Percentiles rank a stretch among this genome's conserved stretches.
phyloP scores from a whole-genome alignment of 2,329 filamentous ascomycete species.

The Trichoderma sp. region DNA sequence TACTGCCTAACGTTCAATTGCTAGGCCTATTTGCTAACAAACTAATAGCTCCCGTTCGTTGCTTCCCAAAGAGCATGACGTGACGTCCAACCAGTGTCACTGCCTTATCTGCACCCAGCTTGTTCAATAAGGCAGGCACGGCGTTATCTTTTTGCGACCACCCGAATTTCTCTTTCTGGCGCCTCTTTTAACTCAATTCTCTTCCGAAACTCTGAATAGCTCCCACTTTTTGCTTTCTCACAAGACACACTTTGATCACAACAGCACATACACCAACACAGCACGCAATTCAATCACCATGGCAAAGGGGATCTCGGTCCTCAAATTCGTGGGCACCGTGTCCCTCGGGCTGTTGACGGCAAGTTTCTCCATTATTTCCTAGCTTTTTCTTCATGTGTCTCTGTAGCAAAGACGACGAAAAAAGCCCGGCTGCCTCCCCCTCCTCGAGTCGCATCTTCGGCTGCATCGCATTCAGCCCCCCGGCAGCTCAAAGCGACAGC shows the following conservation, averaged over 20 bases:
- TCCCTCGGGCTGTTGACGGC: constrained; percentile 87
- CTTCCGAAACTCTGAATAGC: background rate
- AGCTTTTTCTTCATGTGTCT: background rate
- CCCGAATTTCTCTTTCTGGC: background rate
- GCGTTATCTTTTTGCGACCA: constrained; percentile 1
- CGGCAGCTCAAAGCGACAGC: background rate
- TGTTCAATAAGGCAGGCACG: background rate
- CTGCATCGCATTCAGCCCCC: background rate
- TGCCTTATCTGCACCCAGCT: background rate
- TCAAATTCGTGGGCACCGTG: constrained; percentile 92
- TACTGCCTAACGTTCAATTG: background rate
- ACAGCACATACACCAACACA: background rate
- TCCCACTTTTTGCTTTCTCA: background rate
- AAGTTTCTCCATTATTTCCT: constrained; percentile 40
- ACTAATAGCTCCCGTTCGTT: background rate
- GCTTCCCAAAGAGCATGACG: constrained; percentile 1
- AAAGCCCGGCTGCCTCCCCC: background rate
- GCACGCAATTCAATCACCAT: constrained; percentile 49
- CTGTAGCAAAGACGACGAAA: background rate
- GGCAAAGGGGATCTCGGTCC: constrained; percentile 67
- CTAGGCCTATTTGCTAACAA: background rate
- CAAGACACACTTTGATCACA: background rate
- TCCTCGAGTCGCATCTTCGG: background rate
- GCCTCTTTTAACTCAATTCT: background rate
- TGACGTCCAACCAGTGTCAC: constrained; percentile 1